Evolutionary conservation across 345 rosid species (phyloP).

Genomic region (Raphanus raphanistrum): DNA sequence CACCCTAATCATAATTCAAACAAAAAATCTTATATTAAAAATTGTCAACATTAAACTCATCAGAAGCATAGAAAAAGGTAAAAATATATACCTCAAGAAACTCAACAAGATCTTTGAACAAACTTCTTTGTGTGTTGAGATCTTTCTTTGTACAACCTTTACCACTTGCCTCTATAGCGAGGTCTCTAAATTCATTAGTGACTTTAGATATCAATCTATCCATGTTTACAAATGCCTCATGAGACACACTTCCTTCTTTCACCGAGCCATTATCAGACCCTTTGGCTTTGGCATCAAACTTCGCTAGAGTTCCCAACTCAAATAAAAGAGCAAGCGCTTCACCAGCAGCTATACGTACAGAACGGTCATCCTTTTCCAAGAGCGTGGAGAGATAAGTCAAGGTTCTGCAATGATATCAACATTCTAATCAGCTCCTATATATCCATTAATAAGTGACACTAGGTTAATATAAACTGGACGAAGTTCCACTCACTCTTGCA

Average conservation of each 20-base stretch:
- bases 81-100: conserved; percentile 54
- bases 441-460: not conserved
- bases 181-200: conserved; percentile 66
- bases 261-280: conserved; percentile 41
- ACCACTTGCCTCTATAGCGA: conserved; percentile 87
- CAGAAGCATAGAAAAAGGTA: not conserved
- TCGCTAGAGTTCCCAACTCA: conserved; percentile 71
- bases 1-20: conserved; percentile 46
- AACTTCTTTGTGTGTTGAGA: conserved; percentile 80
- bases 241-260: conserved; percentile 52
- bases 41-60: too few relatives aligned
- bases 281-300: conserved; percentile 52
- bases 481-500: conserved; percentile 62
- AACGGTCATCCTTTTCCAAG: conserved; percentile 82
- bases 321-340: conserved; percentile 81
- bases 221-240: conserved; percentile 48
- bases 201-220: conserved; percentile 68
- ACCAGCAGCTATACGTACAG: conserved; percentile 90
- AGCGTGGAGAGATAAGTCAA: conserved; percentile 69
- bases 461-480: not conserved
- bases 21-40: not conserved
- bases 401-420: conserved; percentile 49
- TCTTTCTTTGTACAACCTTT: conserved; percentile 93
- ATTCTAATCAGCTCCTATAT: not conserved
- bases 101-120: conserved; percentile 76